phyloP scores from a whole-genome alignment of 176 grass and related monocot genomes.

The Musa beccarii region DNA sequence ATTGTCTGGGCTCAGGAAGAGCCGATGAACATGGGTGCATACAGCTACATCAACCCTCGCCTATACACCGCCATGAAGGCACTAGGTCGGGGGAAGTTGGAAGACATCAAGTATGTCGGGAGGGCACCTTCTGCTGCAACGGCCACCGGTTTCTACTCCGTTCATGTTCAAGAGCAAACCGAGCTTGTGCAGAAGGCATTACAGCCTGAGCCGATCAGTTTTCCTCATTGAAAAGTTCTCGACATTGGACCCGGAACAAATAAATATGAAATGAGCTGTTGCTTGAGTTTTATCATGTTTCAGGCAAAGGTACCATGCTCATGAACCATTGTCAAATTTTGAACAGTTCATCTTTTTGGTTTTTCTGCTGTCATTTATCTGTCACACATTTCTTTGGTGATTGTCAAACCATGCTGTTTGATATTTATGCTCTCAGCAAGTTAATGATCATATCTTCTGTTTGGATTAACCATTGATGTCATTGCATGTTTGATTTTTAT shows the following conservation, averaged over 20 bases:
- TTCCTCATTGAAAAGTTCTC: conserved; percentile 18
- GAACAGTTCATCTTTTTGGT: neutral
- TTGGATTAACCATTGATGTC: too few species aligned
- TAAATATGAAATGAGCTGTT: neutral
- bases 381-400: too few species aligned
- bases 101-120: conserved; percentile 87
- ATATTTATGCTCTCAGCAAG: too few species aligned
- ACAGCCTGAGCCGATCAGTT: conserved; percentile 56
- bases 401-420: too few species aligned
- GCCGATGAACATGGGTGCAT: conserved; percentile 96
- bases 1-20: conserved; percentile 97
- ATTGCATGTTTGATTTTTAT: too few species aligned
- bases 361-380: too few species aligned
- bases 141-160: conserved; percentile 69
- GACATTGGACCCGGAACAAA: neutral
- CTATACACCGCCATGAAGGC: conserved; percentile 63
- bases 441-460: too few species aligned
- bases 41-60: conserved; percentile 62
- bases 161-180: conserved; percentile 71
- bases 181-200: conserved; percentile 70
- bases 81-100: conserved; percentile 47
- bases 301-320: neutral
- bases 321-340: neutral
- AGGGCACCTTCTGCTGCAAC: conserved; percentile 89
- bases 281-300: neutral